Base-by-base conservation (phyloP, 2,329 filamentous ascomycete species). In the Raffaelea deltoideospora region DNA sequence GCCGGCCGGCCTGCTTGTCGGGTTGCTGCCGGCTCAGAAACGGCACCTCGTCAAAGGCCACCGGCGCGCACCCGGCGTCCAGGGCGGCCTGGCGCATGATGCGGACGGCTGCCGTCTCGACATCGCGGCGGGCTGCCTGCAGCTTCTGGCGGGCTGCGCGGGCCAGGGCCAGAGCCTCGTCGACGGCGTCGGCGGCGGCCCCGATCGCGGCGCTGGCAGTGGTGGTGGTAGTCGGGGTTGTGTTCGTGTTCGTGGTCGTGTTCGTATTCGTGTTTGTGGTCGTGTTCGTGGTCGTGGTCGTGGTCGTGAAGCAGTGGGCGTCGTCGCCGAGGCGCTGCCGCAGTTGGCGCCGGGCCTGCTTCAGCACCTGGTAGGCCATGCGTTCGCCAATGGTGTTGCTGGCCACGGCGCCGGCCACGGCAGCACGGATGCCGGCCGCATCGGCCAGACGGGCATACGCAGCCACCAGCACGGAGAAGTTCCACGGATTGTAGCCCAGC, bases 401-500 rank as follows among this genome's bases (percentile, higher is more conserved):
- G 20, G 33, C 34, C 10, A 45, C 32, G 33, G 47, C 37, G 13
- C 48, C 41, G 18, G 43, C 35, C 11, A 51, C 35, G 13, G 45
- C 44, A 10, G 43, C 35, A 5, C 46, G 43, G 17, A 57, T 41
- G 18, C 48, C 48, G 5, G 34, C 39, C 2, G 50, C 40, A 29
- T 56, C 49, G n/a, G 46, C 43, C 7, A 49, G 27, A 2, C 37
- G 36, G 4, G 41, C 38, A 15, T 50, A 53, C 3, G 48, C 45
- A 2, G 38, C 15, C 7, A 55, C 37, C 13, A 58, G 44, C 22
- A 55, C 46, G 15, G 41, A 42, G 39, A 55, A 58, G 41, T 53
- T 57, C 19, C 42, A 41, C n/a, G 48, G 37, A 41, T 53, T 50
- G 48, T 51, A 56, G 40, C 52, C 52, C n/a, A n/a, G n/a, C n/a